Evolutionary conservation across 495 filamentous ascomycete genomes (phyloP), one percentile per base, ranked within the genome.

Genomic region (Penicillium canariense): DNA sequence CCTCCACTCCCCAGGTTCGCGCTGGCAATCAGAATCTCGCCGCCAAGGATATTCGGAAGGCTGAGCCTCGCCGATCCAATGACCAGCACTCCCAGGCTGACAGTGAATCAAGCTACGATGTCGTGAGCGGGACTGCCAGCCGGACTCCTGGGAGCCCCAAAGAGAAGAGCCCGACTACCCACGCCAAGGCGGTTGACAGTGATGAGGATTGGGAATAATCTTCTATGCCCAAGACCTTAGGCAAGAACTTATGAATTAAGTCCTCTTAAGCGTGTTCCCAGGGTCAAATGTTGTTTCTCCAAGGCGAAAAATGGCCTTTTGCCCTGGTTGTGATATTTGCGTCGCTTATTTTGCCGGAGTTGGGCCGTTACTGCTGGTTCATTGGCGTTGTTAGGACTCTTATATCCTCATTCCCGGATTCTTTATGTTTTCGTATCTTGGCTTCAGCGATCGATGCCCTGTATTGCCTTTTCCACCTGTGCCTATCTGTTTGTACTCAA

Each of bases 41-140:
- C 12, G 50, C 18, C 30, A 68, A 70, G n/a, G 68, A 66, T 11
- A 57, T 56, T 15, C 76, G 80, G 28, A 87, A 87, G 64, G 69
- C 85, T 18, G 86, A 89, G 60, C 78, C 86, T 34, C 85, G 90
- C 35, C 87, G 87, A 53, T 96, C 91, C 15, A 84, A 94, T 56
- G 91, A 96, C 62, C 84, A 88, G 67, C 88, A 90, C 46, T 91
- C 86, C 12, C 86, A 88, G 57, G 81, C 90, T 17, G 91, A 88
- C 65, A 96, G 90, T 68, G 92, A 97, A 61, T 88, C 88, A 15
- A 95, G 90, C 74, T 97, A 97, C 62, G 92, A 97, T 68, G 77
- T 97, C 30, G 89, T 97, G 35, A 95, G 90, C 60, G 91, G 91
- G 15, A 84, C 87, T 7, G 84, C 87, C 10, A 96, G 89, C 67